Percentiles rank a stretch among this genome's conserved stretches.
These are phyloP conservation scores for Epipyxis sp. DNA, from an alignment of 108 stramenopile genomes.

Conservation along the genomic window DNA sequence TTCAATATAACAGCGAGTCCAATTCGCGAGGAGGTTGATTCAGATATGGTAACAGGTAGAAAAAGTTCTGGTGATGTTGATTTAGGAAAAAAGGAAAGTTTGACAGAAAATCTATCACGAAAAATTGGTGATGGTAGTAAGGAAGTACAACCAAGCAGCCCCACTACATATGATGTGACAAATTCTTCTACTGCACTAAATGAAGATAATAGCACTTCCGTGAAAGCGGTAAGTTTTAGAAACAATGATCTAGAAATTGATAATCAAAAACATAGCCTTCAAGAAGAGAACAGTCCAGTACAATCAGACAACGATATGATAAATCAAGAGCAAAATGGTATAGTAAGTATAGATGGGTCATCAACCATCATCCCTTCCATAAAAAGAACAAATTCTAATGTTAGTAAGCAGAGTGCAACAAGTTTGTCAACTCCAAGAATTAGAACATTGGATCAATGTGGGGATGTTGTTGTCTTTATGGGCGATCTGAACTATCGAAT, in stretches of 20 bases:
- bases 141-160: neutral
- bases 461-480: constrained; percentile 45
- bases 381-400: neutral
- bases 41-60: neutral
- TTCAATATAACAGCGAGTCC: too few relatives aligned
- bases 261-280: neutral
- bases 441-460: neutral
- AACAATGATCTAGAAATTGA: neutral
- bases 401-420: neutral
- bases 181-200: too few relatives aligned
- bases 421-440: neutral
- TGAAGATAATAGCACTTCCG: neutral
- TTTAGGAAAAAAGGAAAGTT: too few relatives aligned
- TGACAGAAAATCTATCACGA: too few relatives aligned
- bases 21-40: too few relatives aligned
- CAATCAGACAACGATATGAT: too few relatives aligned
- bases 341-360: too few relatives aligned
- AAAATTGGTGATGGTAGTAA: neutral
- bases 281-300: neutral
- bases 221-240: neutral
- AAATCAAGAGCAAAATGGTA: too few relatives aligned
- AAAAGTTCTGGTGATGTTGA: too few relatives aligned
- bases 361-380: too few relatives aligned
- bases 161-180: too few relatives aligned
- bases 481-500: constrained; percentile 66